Base-by-base conservation (phyloP, 768 basidiomycete species). In the Lactarius trivialis region DNA sequence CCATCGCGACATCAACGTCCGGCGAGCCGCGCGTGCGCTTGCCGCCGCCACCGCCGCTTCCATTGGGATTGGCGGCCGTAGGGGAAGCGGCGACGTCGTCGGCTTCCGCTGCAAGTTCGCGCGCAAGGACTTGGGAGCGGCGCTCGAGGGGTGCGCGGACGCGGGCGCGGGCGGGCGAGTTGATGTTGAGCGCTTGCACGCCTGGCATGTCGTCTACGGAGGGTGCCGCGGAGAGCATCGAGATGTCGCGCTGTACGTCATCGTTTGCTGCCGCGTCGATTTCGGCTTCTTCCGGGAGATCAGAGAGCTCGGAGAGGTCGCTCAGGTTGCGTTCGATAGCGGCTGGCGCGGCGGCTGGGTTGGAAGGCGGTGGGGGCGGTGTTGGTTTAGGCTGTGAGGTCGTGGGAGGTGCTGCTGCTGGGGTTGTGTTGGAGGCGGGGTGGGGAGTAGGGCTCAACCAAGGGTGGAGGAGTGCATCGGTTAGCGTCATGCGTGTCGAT, bases 391-490 rank as follows among this genome's bases (percentile, higher is more conserved):
- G 48, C 21, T 37, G 56, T 37, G 19, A 4, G 26, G 21, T 60
- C 24, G 56, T 49, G 11, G 49, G n/a, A 45, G 24, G 39, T 33
- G 59, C 8, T 17, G 51, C 63, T 39, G 3, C 30, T 51, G 50
- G 50, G 50, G 15, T 8, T 30, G 49, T 14, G 26, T 32, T 32
- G 50, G 45, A 14, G 45, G 24, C 24, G 26, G 48, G 3, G 11
- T 26, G 45, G 45, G 41, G 26, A 24, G 43, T 32, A 24, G n/a
- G 26, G 8, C 28, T 12, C 17, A 98, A 79, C 96, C 96, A 98
- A 1, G 84, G 82, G 68, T 98, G 93, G 0, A 73, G 30, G 11
- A 89, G 79, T 0, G 93, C 88, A 0, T 81, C 77, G 3, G 78
- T 75, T 62, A 94, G 79, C 7, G 85, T 83, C 81, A 96, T 82